Evolutionary conservation across 2,329 filamentous ascomycete genomes (phyloP).

Genomic region (Fusarium marasasianum): DNA sequence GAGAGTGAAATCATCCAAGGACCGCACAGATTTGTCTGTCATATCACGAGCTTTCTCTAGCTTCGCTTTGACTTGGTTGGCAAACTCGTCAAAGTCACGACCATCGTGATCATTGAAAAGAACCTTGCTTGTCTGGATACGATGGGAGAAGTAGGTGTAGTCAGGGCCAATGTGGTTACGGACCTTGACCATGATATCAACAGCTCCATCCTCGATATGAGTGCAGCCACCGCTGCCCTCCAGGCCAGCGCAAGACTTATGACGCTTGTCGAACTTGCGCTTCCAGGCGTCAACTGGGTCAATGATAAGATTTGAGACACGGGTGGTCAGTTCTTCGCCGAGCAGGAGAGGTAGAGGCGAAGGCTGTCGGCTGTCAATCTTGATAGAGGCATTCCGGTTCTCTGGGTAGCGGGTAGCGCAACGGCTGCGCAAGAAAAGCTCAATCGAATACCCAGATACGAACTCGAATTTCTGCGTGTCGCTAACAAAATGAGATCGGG

Average conservation of each 20-base stretch:
- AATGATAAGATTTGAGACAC: conserved; percentile 55
- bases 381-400: conserved; percentile 51
- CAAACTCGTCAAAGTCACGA: conserved; percentile 57
- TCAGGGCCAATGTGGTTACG: conserved; percentile 61
- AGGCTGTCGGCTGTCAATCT: conserved; percentile 57
- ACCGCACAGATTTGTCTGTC: conserved; percentile 53
- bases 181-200: conserved; percentile 58
- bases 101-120: conserved; percentile 57
- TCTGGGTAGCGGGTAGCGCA: conserved; percentile 49
- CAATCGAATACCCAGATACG: conserved; percentile 60
- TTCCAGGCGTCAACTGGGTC: conserved; percentile 53
- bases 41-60: conserved; percentile 52
- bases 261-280: conserved; percentile 52
- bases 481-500: conserved; percentile 56
- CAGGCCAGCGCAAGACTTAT: conserved; percentile 48
- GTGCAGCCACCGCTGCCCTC: conserved; percentile 52
- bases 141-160: conserved; percentile 56
- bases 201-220: conserved; percentile 54
- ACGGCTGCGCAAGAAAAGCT: conserved; percentile 56
- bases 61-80: conserved; percentile 50
- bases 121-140: conserved; percentile 54
- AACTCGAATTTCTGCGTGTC: conserved; percentile 39
- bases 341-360: conserved; percentile 57
- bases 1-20: conserved; percentile 60
- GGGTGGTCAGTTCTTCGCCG: conserved; percentile 59